phyloP scores from a whole-genome alignment of 495 filamentous ascomycete species.

The Penicillium bovifimosum region DNA sequence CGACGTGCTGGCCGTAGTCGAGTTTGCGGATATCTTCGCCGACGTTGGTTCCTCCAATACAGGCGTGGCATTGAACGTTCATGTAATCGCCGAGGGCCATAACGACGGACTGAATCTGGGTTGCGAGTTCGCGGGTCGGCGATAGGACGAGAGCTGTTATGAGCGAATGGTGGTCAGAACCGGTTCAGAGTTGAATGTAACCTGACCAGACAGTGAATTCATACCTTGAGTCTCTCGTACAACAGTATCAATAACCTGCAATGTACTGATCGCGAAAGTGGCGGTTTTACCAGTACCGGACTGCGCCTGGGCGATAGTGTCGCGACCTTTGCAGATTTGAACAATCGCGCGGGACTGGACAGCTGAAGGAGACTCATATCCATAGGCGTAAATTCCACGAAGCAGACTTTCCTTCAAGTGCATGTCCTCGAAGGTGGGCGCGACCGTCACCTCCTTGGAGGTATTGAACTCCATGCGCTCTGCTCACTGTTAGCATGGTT shows the following conservation, averaged over 20 bases:
- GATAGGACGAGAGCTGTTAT: conserved; percentile 83
- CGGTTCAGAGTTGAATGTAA: neutral
- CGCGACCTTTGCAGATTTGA: conserved; percentile 96
- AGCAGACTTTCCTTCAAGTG: conserved; percentile 93
- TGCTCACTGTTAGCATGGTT: conserved; percentile 30
- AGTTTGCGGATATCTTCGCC: conserved; percentile 96
- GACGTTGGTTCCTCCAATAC: conserved; percentile 96
- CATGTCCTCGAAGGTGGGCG: conserved; percentile 68
- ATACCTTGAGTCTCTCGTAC: conserved; percentile 78
- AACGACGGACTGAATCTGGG: conserved; percentile 96
- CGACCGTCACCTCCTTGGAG: conserved; percentile 93
- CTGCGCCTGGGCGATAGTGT: conserved; percentile 99
- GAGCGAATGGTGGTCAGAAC: conserved; percentile 3
- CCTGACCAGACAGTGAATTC: neutral
- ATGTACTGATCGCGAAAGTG: conserved; percentile 95
- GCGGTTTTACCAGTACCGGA: conserved; percentile 99
- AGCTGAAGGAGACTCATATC: conserved; percentile 94
- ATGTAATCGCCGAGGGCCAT: conserved; percentile 98
- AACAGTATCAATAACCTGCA: conserved; percentile 85
- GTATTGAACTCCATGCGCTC: conserved; percentile 97
- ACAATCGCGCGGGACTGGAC: conserved; percentile 97
- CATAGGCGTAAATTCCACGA: conserved; percentile 96
- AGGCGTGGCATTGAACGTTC: conserved; percentile 98
- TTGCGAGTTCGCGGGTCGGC: conserved; percentile 94
- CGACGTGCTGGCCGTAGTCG: conserved; percentile 94